Base-by-base conservation (phyloP, 2,329 filamentous ascomycete genomes). In the Aspergillus brasiliensis region DNA sequence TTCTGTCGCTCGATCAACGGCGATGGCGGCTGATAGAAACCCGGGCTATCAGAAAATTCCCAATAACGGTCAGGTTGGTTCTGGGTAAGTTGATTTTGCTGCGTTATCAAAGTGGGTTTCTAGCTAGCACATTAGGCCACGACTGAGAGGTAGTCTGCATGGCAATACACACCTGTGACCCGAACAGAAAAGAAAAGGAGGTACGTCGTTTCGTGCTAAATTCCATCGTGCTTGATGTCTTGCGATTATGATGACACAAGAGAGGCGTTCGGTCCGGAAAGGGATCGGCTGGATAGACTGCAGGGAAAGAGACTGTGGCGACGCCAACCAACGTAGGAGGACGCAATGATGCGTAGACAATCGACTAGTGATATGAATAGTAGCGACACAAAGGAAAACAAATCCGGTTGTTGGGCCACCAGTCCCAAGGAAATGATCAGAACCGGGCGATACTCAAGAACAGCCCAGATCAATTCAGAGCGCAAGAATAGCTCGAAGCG, bases 11-110 rank as follows among this genome's bases (percentile, higher is more conserved):
- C 65, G 19, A 77, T 71, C 21, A 77, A 58, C 3, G 73, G 70
- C 2, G 75, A 73, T 3, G 62, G 57, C 4, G 74, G 71, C 25
- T 69, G 65, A 52, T 69, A 73, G 55, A 70, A 67, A 23, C 68
- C 68, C 1, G 72, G 66, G 6, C 75, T 73, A 48, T 77, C 75
- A 13, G 68, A 67, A 56, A 78, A 74, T 44, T 75, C 70, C 60
- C 75, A 76, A 44, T 67, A 64, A 17, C 69, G 66, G 11, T 59
- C 65, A 31, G 56, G 44, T 34, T 71, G 57, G 7, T 64, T 27
- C 47, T 59, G 42, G 11, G 60, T 65, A 38, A 55, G 44, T 31
- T 71, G 57, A 5, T 64, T 27, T 54, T 60, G 42, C 31, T 34
- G 31, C 56, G 52, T 23, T 31, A 61, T 47, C 17, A 62, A 63